phyloP scores from a whole-genome alignment of 371 early-diverging fungal genomes.

The Parasitella parasitica region DNA sequence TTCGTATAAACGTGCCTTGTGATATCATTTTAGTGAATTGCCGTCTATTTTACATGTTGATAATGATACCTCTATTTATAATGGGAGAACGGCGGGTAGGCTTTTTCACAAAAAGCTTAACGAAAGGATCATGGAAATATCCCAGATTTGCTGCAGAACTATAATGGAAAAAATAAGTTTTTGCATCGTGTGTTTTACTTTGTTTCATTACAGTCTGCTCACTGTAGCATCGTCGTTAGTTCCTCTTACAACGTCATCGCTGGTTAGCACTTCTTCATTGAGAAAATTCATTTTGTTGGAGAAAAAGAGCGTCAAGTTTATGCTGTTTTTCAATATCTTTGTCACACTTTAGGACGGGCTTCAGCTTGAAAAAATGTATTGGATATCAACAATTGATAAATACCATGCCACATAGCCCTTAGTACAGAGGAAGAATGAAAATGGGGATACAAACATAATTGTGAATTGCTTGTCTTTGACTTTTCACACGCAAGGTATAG shows the following conservation, averaged over 20 bases:
- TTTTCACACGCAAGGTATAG: no score
- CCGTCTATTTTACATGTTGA: background rate
- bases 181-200: no score
- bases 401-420: no score
- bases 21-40: background rate
- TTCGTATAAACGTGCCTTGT: constrained; percentile 74
- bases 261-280: constrained; percentile 4
- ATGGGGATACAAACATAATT: no score
- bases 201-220: constrained; percentile 61
- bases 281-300: background rate
- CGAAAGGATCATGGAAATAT: constrained; percentile 83
- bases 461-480: no score
- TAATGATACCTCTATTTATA: constrained; percentile 80
- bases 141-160: constrained; percentile 85
- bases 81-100: constrained; percentile 79
- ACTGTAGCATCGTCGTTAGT: constrained; percentile 91
- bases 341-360: no score
- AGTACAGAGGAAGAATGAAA: no score
- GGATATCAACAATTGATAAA: no score
- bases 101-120: constrained; percentile 69
- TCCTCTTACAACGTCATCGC: constrained; percentile 70
- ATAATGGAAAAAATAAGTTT: background rate
- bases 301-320: background rate
- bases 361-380: no score
- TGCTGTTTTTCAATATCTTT: no score